Evolutionary conservation across 352 stramenopile species (phyloP).

Genomic region (Pythium brachiatum): DNA sequence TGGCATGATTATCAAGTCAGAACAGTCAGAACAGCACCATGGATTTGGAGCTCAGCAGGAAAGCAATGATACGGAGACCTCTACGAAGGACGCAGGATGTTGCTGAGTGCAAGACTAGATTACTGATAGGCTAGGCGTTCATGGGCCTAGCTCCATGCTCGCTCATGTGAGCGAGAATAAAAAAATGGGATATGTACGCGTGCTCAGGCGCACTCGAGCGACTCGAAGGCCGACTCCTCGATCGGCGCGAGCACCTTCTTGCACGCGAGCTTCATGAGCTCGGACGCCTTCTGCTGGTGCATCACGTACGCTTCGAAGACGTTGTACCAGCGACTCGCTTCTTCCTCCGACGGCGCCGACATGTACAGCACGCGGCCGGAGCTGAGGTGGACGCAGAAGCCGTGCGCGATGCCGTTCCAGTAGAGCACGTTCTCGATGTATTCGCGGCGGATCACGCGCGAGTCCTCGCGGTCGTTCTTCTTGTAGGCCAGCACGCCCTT

Average conservation of each 20-base stretch:
- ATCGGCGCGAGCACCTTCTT: conserved; percentile 48
- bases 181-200: not conserved
- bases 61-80: not conserved
- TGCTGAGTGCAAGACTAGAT: not conserved
- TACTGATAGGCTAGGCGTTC: not conserved
- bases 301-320: conserved; percentile 46
- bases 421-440: conserved; percentile 63
- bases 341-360: conserved; percentile 44
- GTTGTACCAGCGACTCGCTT: conserved; percentile 53
- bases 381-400: conserved; percentile 52
- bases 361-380: conserved; percentile 53
- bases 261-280: conserved; percentile 49
- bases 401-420: conserved; percentile 55
- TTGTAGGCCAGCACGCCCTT: conserved; percentile 61
- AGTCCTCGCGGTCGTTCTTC: conserved; percentile 43
- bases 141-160: not conserved
- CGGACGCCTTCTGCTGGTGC: conserved; percentile 37
- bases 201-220: conserved; percentile 9
- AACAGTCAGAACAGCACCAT: too few relatives aligned
- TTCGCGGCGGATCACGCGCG: conserved; percentile 47
- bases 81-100: not conserved
- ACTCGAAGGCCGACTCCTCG: conserved; percentile 36
- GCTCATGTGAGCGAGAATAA: not conserved
- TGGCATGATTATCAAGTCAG: not conserved
- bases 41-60: too few relatives aligned